These are phyloP conservation scores for Limnomonas spitsbergensis DNA, from an alignment of 139 green algal species.

Conservation along the genomic window DNA sequence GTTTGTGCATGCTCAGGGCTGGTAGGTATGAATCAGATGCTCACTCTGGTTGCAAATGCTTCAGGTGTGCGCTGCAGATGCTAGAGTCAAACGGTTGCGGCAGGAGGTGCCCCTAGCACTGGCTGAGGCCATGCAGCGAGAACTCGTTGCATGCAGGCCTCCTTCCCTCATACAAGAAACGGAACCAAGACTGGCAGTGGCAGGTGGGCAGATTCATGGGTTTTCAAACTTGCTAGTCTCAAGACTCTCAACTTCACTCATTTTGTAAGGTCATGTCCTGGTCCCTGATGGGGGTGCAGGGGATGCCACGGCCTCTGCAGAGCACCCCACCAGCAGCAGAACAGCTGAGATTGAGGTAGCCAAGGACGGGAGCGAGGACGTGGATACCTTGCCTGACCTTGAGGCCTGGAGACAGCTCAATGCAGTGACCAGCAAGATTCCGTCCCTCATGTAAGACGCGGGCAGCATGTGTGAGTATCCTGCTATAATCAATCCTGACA, in stretches of 20 bases:
- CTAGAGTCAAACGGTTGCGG: background rate
- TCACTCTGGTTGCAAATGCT: no score
- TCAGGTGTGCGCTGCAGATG: background rate
- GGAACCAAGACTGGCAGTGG: no score
- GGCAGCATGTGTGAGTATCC: background rate
- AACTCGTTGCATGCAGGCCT: background rate
- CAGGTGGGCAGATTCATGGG: background rate
- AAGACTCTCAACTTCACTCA: background rate
- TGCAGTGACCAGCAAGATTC: background rate
- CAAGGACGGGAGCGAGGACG: no score
- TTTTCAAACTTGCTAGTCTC: background rate
- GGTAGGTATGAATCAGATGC: no score
- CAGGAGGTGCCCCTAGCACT: background rate
- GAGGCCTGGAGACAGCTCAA: background rate
- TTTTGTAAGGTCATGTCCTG: background rate
- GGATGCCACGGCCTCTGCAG: no score
- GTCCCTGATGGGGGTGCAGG: no score
- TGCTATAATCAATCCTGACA: background rate
- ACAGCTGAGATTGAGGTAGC: no score
- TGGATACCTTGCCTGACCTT: background rate
- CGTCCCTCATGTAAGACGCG: constrained; percentile 8
- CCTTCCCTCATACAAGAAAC: no score
- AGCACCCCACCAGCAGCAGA: no score
- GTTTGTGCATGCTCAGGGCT: no score
- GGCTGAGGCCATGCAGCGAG: background rate